phyloP scores from a whole-genome alignment of 441 rosid species.

The Syzygium syzygioides region DNA sequence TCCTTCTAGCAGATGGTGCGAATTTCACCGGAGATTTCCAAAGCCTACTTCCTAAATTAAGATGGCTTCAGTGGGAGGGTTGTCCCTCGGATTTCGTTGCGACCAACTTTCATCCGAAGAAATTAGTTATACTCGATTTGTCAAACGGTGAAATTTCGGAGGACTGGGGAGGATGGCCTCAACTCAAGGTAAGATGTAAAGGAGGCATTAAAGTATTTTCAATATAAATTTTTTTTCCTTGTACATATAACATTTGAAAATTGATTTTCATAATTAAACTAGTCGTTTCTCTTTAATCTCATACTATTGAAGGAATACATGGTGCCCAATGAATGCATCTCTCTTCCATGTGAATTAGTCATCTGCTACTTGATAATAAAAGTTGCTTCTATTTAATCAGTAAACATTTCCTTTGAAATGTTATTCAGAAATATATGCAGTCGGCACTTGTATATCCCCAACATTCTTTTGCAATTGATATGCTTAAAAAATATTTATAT shows the following conservation, averaged over 20 bases:
- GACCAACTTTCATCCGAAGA: accelerated
- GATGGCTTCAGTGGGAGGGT: accelerated
- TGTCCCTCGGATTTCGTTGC: accelerated
- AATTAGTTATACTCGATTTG: accelerated
- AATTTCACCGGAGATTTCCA: background rate
- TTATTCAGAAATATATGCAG: accelerated
- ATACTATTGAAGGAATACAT: background rate
- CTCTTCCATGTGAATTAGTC: accelerated
- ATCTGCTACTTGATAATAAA: accelerated
- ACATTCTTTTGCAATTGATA: accelerated
- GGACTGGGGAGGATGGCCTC: accelerated
- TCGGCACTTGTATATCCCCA: accelerated
- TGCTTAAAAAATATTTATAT: background rate
- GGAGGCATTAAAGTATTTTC: background rate
- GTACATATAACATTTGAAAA: background rate
- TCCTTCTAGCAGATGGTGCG: accelerated
- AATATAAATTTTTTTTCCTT: background rate
- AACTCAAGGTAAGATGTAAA: background rate
- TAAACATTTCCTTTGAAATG: background rate
- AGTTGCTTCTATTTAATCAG: accelerated
- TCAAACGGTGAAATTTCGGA: accelerated
- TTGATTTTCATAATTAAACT: background rate
- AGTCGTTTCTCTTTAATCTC: background rate
- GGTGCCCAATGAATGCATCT: accelerated
- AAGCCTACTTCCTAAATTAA: background rate